Evolutionary conservation across 2,329 filamentous ascomycete genomes (phyloP).

Genomic region (Colletotrichum sojae): DNA sequence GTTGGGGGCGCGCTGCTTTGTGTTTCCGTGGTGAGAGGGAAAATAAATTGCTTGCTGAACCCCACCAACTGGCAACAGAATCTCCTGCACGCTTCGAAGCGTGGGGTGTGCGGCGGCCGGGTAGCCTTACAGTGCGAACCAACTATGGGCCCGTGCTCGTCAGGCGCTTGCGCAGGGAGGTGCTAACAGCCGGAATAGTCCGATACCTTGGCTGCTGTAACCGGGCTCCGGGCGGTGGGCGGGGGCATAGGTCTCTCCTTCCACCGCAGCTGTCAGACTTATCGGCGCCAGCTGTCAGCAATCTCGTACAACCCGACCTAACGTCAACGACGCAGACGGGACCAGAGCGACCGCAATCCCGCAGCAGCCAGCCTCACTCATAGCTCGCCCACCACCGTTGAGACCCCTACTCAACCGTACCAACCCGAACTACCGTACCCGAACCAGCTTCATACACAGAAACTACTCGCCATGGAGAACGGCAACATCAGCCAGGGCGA

Average conservation of each 20-base stretch:
- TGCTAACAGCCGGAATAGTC: constrained; percentile 8
- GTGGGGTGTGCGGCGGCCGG: constrained; percentile 17
- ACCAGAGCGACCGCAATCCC: neutral
- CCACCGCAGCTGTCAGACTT: constrained; percentile 6
- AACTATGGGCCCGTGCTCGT: neutral
- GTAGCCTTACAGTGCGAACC: constrained; percentile 40
- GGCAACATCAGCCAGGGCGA: constrained; percentile 73
- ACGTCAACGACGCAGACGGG: constrained; percentile 16
- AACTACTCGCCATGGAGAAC: constrained; percentile 77
- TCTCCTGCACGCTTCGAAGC: constrained; percentile 22
- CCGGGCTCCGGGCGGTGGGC: too few relatives aligned
- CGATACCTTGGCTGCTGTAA: constrained; percentile 6
- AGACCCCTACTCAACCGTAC: neutral
- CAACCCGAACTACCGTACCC: neutral
- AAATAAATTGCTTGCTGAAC: constrained; percentile 23
- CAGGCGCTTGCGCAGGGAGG: neutral
- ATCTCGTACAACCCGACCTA: constrained; percentile 36
- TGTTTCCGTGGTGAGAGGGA: constrained; percentile 36
- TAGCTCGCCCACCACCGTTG: constrained; percentile 8
- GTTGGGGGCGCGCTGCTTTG: constrained; percentile 2
- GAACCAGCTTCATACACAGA: neutral
- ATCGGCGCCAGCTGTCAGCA: constrained; percentile 34
- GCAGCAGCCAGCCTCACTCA: constrained; percentile 23
- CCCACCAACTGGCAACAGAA: constrained; percentile 21
- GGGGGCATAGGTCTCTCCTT: too few relatives aligned